Base-by-base conservation (phyloP, 1,284 basidiomycete genomes). In the Porodaedalea pini region DNA sequence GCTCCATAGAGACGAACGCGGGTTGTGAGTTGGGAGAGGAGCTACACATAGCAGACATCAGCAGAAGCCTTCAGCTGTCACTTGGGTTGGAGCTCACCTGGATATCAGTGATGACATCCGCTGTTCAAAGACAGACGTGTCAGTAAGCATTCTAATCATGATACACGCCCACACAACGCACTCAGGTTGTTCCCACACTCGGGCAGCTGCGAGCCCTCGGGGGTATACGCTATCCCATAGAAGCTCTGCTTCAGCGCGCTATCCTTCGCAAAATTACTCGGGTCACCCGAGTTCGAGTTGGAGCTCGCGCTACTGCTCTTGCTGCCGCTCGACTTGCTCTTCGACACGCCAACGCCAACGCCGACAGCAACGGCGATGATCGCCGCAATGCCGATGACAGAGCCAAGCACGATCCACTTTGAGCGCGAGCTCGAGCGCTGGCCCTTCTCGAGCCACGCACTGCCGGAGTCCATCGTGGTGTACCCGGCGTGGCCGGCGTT, bases 221-320 rank as follows among this genome's bases (percentile, higher is more conserved):
- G 87, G 0, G 85, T 86, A 70, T 91, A 92, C 0, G 88, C 86
- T n/a, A 91, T 66, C 31, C 81, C 88, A 65, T 77, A 92, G 73
- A 88, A 88, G 10, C 77, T 76, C 57, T 84, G 77, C 63, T 83
- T 77, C 47, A 92, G 72, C 7, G 75, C 70, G 3, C 75, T 50
- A 69, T 92, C 81, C 70, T 82, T 86, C 47, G 68, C 66, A 67
- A 91, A 91, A 32, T 76, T 72, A 68, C 78, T 84, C 2, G 87
- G 85, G 70, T 90, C 83, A 61, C 74, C 77, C 32, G 57, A 55
- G 44, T 48, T 59, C 19, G 65, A 63, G 36, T 59, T 63, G 27
- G 60, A 55, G 53, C 53, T 58, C 10, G 63, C 66, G 29, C 58
- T 62, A 31, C 68, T 67, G 53, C 72, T 73, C 51, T 76, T 77